Evolutionary conservation across 2,329 filamentous ascomycete genomes (phyloP).

Genomic region (Hypoxylon sp.): DNA sequence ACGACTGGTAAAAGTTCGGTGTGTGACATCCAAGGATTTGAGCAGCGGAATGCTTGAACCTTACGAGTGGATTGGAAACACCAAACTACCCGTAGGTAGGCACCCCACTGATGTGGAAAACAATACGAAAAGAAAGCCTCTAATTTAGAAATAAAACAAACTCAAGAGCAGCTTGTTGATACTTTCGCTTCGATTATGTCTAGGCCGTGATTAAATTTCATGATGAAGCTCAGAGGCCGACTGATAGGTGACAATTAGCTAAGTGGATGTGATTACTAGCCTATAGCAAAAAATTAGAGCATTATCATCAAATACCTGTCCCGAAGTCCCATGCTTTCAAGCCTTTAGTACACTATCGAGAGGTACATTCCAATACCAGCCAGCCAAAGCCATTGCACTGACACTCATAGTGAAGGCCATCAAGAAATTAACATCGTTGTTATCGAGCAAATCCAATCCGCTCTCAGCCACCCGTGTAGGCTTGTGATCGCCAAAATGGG

Average conservation of each 20-base stretch:
- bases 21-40: constrained; percentile 32
- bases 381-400: constrained; percentile 77
- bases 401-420: constrained; percentile 90
- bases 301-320: not conserved
- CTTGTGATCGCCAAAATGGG: constrained; percentile 68
- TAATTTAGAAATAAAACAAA: too few species aligned
- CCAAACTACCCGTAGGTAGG: too few species aligned
- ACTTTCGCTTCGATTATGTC: not conserved
- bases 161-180: too few species aligned
- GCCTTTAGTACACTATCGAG: constrained; percentile 60
- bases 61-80: constrained; percentile 32
- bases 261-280: not conserved
- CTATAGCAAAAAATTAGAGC: not conserved
- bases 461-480: constrained; percentile 76
- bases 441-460: constrained; percentile 84
- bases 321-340: constrained; percentile 40
- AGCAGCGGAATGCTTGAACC: constrained; percentile 29
- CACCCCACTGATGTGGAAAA: too few species aligned
- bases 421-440: constrained; percentile 94
- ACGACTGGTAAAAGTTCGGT: constrained; percentile 29
- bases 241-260: not conserved
- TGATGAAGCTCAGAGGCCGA: too few species aligned
- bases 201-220: too few species aligned
- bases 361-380: constrained; percentile 73
- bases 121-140: too few species aligned